A percentile compares a stretch with the other conserved stretches of the same genome.
These are phyloP conservation scores for Neurospora sp. DNA, from an alignment of 495 filamentous ascomycete species.

Conservation along the genomic window DNA sequence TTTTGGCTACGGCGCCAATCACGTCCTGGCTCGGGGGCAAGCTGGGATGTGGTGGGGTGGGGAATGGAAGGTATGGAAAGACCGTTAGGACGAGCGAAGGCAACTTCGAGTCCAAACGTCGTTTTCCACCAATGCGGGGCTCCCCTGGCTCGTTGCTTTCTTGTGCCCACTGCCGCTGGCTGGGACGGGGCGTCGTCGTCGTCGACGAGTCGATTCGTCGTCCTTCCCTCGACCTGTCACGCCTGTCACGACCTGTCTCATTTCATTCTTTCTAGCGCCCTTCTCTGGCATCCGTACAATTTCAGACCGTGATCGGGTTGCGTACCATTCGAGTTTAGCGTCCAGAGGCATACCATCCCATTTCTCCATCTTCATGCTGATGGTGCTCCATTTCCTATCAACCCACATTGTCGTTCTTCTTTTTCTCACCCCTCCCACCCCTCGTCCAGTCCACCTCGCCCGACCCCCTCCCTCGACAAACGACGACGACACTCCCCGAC, in stretches of 20 bases:
- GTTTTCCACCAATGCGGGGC: background rate
- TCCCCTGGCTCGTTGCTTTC: background rate
- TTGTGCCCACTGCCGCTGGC: background rate
- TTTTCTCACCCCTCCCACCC: background rate
- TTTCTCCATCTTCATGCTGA: background rate
- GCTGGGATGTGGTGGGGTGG: background rate
- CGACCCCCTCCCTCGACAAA: background rate
- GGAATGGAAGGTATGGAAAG: background rate
- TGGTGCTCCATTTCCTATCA: background rate
- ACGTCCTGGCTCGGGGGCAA: background rate
- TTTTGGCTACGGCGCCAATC: background rate
- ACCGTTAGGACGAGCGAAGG: background rate
- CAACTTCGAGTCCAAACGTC: background rate
- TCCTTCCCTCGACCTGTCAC: background rate
- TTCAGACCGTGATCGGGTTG: background rate
- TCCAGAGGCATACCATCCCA: background rate
- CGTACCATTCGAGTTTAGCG: background rate
- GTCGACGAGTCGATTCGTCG: background rate
- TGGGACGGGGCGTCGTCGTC: background rate
- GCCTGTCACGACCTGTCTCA: background rate
- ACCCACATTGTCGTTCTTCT: background rate
- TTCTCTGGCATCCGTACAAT: constrained; percentile 11
- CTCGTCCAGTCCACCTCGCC: background rate
- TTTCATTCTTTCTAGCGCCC: constrained; percentile 15
- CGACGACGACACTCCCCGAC: background rate